Percentiles rank a stretch among this genome's conserved stretches.
Evolutionary conservation across 441 rosid genomes (phyloP).

Genomic region (Syzygium syzygioides): DNA sequence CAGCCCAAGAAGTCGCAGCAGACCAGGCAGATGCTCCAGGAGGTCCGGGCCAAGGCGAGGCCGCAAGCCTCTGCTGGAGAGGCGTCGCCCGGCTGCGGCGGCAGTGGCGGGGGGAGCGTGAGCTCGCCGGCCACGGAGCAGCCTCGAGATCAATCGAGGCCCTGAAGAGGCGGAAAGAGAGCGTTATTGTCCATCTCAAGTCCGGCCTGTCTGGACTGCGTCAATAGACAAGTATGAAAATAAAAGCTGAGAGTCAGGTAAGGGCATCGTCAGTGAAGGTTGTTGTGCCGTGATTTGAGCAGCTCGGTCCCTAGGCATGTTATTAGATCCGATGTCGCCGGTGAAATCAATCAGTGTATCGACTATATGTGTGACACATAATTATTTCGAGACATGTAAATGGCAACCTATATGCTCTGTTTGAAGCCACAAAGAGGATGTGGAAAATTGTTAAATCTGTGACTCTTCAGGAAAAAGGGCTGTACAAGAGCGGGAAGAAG

Average conservation of each 20-base stretch:
- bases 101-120: background rate
- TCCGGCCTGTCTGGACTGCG: background rate
- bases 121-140: background rate
- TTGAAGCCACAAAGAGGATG: background rate
- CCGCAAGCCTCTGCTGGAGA: background rate
- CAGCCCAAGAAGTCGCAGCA: background rate
- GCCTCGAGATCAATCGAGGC: background rate
- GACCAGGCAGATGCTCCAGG: background rate
- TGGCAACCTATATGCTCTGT: background rate
- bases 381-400: background rate
- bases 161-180: background rate
- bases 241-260: background rate
- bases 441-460: background rate
- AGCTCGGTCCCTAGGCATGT: background rate
- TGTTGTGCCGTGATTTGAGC: background rate
- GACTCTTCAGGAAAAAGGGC: background rate
- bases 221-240: background rate
- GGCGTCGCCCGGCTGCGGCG: background rate
- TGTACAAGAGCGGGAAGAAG: background rate
- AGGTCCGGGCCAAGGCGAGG: background rate
- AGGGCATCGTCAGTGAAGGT: background rate
- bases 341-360: background rate
- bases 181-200: background rate
- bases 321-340: background rate
- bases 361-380: background rate